These are phyloP conservation scores for Aschersonia sp. DNA, from an alignment of 2,329 filamentous ascomycete genomes.

Conservation along the genomic window DNA sequence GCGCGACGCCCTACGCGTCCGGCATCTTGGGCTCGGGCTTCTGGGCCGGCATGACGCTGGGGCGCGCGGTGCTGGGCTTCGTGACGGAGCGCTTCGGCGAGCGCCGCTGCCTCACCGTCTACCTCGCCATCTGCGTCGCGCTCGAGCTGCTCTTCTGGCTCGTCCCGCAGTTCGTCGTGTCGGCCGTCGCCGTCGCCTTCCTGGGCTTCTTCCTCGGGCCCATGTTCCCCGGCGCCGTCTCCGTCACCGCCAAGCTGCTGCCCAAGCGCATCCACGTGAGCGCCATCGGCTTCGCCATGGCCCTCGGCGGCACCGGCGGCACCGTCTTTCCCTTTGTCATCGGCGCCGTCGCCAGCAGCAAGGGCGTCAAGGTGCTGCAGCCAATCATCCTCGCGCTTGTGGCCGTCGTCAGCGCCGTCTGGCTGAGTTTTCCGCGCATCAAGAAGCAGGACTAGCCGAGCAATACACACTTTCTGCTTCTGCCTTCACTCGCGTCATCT, in stretches of 20 bases:
- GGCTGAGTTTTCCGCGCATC: neutral
- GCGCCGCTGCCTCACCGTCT: slow-evolving; percentile 41
- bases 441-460: neutral
- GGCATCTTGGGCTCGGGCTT: slow-evolving; percentile 62
- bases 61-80: slow-evolving; percentile 52
- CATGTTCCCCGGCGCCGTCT: slow-evolving; percentile 56
- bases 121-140: slow-evolving; percentile 44
- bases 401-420: neutral
- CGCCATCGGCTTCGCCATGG: slow-evolving; percentile 59
- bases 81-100: slow-evolving; percentile 56
- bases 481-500: too few relatives aligned
- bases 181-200: slow-evolving; percentile 47
- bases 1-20: slow-evolving; percentile 50
- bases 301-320: slow-evolving; percentile 56
- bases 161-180: slow-evolving; percentile 44
- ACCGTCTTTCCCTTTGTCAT: slow-evolving; percentile 43
- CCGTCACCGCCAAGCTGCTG: slow-evolving; percentile 56
- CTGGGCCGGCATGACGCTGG: slow-evolving; percentile 64
- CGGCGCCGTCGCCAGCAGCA: slow-evolving; percentile 41
- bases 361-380: slow-evolving; percentile 33
- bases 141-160: slow-evolving; percentile 45
- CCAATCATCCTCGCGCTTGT: slow-evolving; percentile 27
- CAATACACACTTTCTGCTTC: too few relatives aligned
- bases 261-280: slow-evolving; percentile 57
- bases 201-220: slow-evolving; percentile 65